phyloP scores from a whole-genome alignment of 176 grass and related monocot species.

The Oryza nivara region DNA sequence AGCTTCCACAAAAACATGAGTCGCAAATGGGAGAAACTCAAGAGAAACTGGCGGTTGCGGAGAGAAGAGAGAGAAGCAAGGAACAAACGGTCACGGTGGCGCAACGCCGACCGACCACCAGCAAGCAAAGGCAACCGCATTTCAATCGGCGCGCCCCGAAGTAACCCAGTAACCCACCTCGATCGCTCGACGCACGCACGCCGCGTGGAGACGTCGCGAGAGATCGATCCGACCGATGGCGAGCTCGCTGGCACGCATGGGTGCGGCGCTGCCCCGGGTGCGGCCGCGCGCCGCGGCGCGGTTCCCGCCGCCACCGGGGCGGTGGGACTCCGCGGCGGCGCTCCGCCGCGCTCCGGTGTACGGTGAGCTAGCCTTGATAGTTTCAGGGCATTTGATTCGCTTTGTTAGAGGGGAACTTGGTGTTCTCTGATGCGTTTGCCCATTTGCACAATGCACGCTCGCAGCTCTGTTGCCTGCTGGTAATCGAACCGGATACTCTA shows the following conservation, averaged over 20 bases:
- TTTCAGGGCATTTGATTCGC: neutral
- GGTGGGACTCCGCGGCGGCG: conserved; percentile 31
- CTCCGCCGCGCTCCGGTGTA: conserved; percentile 30
- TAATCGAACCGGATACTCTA: neutral
- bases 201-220: neutral
- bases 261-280: conserved; percentile 46
- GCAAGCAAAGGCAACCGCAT: neutral
- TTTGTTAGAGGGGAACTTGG: neutral
- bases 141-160: conserved; percentile 28
- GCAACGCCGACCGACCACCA: conserved; percentile 33
- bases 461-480: neutral
- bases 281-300: conserved; percentile 20
- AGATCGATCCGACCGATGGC: conserved; percentile 40
- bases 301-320: neutral
- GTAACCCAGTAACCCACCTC: neutral
- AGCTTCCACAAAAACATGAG: neutral
- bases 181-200: neutral
- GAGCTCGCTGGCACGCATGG: conserved; percentile 53
- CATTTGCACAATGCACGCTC: too few relatives aligned
- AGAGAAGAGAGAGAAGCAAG: neutral
- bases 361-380: conserved; percentile 14
- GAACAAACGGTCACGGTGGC: conserved; percentile 23
- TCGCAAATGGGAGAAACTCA: too few relatives aligned
- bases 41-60: neutral
- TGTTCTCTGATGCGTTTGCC: too few relatives aligned